Evolutionary conservation across 1,284 basidiomycete species (phyloP).

Genomic region (Pascua sp.): DNA sequence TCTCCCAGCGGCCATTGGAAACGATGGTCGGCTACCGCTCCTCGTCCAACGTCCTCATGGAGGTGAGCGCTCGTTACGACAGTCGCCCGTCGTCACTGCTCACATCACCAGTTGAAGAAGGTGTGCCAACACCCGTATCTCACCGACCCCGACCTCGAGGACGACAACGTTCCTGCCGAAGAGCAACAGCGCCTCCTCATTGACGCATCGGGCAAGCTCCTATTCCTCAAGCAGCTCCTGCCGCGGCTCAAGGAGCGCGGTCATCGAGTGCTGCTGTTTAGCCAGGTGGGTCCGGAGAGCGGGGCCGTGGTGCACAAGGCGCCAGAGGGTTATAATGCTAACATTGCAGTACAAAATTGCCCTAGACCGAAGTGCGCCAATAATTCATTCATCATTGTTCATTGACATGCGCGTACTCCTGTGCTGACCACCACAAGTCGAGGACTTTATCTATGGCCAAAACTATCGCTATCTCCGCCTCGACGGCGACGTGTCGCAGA

Average conservation of each 20-base stretch:
- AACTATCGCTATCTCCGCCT: conserved; percentile 82
- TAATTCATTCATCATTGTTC: too few relatives aligned
- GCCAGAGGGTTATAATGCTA: background rate
- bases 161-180: conserved; percentile 58
- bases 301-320: too few relatives aligned
- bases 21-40: too few relatives aligned
- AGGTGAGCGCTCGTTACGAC: conserved; percentile 25
- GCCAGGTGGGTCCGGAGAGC: conserved; percentile 64
- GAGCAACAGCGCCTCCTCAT: conserved; percentile 76
- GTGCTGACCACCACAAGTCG: conserved; percentile 54
- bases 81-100: too few relatives aligned
- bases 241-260: conserved; percentile 83
- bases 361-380: conserved; percentile 60
- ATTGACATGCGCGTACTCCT: background rate
- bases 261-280: conserved; percentile 91
- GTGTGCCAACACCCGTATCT: conserved; percentile 84
- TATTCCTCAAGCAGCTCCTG: conserved; percentile 73
- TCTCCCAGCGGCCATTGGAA: background rate
- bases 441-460: conserved; percentile 91
- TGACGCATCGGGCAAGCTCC: conserved; percentile 81
- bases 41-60: conserved; percentile 38
- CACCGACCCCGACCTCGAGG: conserved; percentile 75
- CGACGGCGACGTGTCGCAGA: conserved; percentile 84
- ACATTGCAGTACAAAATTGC: conserved; percentile 76
- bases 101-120: conserved; percentile 40